Base-by-base conservation (phyloP, 2,329 filamentous ascomycete genomes). In the Rutstroemia sp. region DNA sequence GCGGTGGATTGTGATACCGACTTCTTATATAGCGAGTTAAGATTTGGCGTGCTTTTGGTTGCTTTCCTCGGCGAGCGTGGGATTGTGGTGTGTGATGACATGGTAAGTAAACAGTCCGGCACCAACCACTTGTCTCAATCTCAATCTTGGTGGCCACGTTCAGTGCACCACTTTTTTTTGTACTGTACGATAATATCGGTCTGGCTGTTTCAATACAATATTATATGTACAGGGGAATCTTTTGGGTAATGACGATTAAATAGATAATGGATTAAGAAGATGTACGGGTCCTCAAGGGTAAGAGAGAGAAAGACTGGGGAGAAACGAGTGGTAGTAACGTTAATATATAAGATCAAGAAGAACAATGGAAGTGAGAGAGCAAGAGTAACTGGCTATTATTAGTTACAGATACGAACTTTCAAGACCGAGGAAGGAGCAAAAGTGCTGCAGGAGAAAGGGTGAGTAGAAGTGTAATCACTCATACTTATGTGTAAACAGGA, bases 21-120 rank as follows among this genome's bases (percentile, higher is more conserved):
- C 17, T 30, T 44, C 21, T 56, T 62, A 48, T 68, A 68, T n/a
- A 63, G 56, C 3, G 61, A 61, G 66, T 77, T 77, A 59, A 86
- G 73, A 65, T 84, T 83, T 10, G 82, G 81, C n/a, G n/a, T n/a
- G n/a, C n/a, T n/a, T n/a, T n/a, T n/a, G n/a, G n/a, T n/a, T n/a
- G n/a, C n/a, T n/a, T n/a, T n/a, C n/a, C n/a, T n/a, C n/a, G n/a
- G n/a, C n/a, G n/a, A n/a, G n/a, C n/a, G n/a, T n/a, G n/a, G n/a
- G n/a, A n/a, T n/a, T n/a, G n/a, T n/a, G n/a, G n/a, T n/a, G n/a
- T n/a, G n/a, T n/a, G n/a, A n/a, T 8, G 46, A 55, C 46, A 55
- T 55, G 17, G 27, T 30, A 30, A 10, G 27, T 30, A 30, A 30
- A 30, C 27, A 30, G 9, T 7, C 27, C 27, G 7, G 27, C 27